Percentiles rank a stretch among this genome's conserved stretches.
Evolutionary conservation across 257 asterid genomes (phyloP).

Genomic region (Solanum sejunctum): DNA sequence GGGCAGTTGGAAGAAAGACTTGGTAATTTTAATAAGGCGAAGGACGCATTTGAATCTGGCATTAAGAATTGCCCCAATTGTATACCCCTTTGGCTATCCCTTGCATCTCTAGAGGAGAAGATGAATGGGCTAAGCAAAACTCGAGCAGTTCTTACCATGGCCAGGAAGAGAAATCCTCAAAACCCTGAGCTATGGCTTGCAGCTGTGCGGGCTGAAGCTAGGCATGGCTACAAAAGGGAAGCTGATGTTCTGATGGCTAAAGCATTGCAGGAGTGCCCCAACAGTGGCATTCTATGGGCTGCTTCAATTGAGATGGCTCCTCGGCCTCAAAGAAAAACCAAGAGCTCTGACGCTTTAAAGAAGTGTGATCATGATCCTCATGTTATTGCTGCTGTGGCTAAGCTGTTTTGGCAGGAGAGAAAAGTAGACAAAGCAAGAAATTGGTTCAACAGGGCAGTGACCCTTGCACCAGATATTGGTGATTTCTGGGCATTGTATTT

Average conservation of each 20-base stretch:
- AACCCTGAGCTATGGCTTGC: slow-evolving; percentile 86
- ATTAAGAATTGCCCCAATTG: slow-evolving; percentile 54
- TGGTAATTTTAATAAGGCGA: slow-evolving; percentile 46
- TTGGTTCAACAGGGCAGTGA: slow-evolving; percentile 67
- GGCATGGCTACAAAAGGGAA: slow-evolving; percentile 73
- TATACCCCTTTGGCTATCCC: slow-evolving; percentile 79
- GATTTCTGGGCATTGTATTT: slow-evolving; percentile 84
- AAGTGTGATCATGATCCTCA: slow-evolving; percentile 64
- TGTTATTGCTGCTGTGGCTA: slow-evolving; percentile 67
- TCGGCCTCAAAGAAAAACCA: slow-evolving; percentile 59
- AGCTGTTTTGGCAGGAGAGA: slow-evolving; percentile 79
- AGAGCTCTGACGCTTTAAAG: slow-evolving; percentile 55
- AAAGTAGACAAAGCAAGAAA: slow-evolving; percentile 71
- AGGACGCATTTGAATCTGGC: slow-evolving; percentile 55
- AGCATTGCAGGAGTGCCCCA: slow-evolving; percentile 88
- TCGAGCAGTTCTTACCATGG: slow-evolving; percentile 74
- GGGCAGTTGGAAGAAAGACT: slow-evolving; percentile 88
- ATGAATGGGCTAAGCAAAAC: slow-evolving; percentile 63
- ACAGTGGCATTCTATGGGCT: slow-evolving; percentile 78
- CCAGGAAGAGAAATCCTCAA: slow-evolving; percentile 74
- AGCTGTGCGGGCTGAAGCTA: slow-evolving; percentile 66
- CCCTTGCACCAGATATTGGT: slow-evolving; percentile 76
- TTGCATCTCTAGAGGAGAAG: slow-evolving; percentile 67
- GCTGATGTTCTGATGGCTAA: slow-evolving; percentile 77
- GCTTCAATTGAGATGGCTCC: slow-evolving; percentile 66